Evolutionary conservation across 1,284 basidiomycete genomes (phyloP).

Genomic region (Puccinia coronata): DNA sequence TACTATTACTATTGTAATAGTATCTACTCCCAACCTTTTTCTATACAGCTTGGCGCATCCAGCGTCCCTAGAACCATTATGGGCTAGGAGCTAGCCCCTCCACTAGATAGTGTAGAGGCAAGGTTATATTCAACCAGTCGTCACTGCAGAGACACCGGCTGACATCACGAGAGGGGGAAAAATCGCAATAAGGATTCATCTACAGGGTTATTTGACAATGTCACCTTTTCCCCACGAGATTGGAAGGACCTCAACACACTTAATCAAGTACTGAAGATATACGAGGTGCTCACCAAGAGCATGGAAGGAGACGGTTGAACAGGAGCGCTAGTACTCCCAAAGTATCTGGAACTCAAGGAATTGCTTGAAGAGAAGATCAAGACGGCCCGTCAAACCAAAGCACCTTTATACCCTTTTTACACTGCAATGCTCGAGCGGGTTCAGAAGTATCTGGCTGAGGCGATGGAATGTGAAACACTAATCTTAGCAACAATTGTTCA

Average conservation of each 20-base stretch:
- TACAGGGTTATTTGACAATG: neutral
- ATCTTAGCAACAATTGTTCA: conserved; percentile 2
- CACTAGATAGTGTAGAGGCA: no score
- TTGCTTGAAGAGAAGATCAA: neutral
- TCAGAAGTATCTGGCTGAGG: conserved; percentile 1
- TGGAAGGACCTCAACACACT: neutral
- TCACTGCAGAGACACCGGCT: no score
- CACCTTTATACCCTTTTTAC: neutral
- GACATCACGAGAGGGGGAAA: neutral
- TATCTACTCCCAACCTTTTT: no score
- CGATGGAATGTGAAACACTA: neutral
- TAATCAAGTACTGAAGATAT: conserved; percentile 1
- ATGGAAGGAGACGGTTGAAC: conserved; percentile 5
- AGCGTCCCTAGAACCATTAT: no score
- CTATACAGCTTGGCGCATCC: no score
- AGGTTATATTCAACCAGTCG: no score
- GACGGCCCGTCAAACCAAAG: neutral
- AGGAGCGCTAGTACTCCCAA: neutral
- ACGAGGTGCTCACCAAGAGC: neutral
- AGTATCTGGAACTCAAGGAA: neutral
- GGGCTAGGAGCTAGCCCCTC: no score
- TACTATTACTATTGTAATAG: no score
- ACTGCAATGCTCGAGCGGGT: neutral
- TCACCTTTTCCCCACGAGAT: neutral
- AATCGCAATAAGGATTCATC: neutral